These are phyloP conservation scores for Juncus inflexus DNA, from an alignment of 176 grass and related monocot species.

Conservation along the genomic window DNA sequence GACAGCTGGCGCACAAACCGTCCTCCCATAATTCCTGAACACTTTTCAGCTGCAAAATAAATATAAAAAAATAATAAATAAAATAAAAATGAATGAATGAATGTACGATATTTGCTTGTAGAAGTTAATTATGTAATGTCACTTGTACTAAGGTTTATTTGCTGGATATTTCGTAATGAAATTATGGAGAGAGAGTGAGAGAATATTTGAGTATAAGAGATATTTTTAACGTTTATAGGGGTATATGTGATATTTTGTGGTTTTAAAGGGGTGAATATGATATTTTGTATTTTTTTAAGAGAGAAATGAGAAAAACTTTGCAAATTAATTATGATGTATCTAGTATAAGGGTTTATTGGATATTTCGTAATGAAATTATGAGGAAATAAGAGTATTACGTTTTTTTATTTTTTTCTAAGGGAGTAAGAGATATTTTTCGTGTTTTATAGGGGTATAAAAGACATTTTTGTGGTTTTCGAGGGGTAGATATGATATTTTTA, in stretches of 20 bases:
- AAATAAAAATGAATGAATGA: too few species aligned
- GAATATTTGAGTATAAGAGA: slow-evolving; percentile 4
- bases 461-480: background rate
- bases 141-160: too few species aligned
- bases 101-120: too few species aligned
- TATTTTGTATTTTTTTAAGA: too few species aligned
- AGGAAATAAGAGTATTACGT: background rate
- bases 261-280: too few species aligned
- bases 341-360: too few species aligned
- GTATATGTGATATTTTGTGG: background rate
- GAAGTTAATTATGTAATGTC: too few species aligned
- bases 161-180: background rate
- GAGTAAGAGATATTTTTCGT: background rate
- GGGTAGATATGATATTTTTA: background rate
- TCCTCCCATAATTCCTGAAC: slow-evolving; percentile 69
- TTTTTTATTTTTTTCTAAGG: too few species aligned
- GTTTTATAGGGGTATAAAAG: background rate
- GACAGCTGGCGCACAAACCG: slow-evolving; percentile 74
- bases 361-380: background rate
- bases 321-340: too few species aligned
- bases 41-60: slow-evolving; percentile 56
- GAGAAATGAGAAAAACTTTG: too few species aligned
- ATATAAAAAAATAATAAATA: slow-evolving; percentile 1
- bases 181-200: background rate
- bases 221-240: background rate